Percentiles rank a stretch among this genome's conserved stretches.
Evolutionary conservation across 208 protist genomes (phyloP).

Genomic region (Crithidia acanthocephali): DNA sequence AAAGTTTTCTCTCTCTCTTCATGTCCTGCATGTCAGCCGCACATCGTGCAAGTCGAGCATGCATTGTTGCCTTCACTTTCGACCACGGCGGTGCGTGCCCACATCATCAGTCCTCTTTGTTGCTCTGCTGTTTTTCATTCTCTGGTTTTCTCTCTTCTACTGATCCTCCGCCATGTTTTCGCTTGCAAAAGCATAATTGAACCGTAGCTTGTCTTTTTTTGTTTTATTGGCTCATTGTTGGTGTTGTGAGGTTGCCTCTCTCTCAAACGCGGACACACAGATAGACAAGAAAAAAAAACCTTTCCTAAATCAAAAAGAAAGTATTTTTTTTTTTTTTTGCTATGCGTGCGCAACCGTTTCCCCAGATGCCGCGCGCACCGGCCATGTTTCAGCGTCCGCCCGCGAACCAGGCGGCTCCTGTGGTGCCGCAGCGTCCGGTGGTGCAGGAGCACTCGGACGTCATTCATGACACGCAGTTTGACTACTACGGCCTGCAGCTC

Average conservation of each 20-base stretch:
- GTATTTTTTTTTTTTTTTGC: neutral
- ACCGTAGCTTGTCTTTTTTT: conserved; percentile 6
- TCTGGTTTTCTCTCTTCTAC: neutral
- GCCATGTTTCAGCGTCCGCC: conserved; percentile 14
- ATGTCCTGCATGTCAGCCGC: too few species aligned
- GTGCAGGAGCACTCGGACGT: conserved; percentile 86
- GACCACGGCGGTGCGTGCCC: neutral
- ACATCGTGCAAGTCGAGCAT: too few species aligned
- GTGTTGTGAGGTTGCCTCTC: neutral
- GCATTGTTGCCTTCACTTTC: too few species aligned
- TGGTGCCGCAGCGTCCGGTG: conserved; percentile 12
- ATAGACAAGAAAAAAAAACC: neutral
- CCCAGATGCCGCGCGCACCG: conserved; percentile 24
- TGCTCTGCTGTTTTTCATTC: neutral
- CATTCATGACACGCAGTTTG: conserved; percentile 98
- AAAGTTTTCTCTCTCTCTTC: too few species aligned
- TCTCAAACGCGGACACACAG: neutral
- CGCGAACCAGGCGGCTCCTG: conserved; percentile 6
- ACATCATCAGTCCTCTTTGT: neutral
- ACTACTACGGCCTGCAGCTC: conserved; percentile 98
- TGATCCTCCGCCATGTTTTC: neutral
- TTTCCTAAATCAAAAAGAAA: too few species aligned
- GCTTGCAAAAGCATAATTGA: too few species aligned
- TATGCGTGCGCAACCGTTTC: conserved; percentile 30
- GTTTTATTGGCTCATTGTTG: conserved; percentile 6